phyloP scores from a whole-genome alignment of 495 filamentous ascomycete species.

The Xylaria castorea region DNA sequence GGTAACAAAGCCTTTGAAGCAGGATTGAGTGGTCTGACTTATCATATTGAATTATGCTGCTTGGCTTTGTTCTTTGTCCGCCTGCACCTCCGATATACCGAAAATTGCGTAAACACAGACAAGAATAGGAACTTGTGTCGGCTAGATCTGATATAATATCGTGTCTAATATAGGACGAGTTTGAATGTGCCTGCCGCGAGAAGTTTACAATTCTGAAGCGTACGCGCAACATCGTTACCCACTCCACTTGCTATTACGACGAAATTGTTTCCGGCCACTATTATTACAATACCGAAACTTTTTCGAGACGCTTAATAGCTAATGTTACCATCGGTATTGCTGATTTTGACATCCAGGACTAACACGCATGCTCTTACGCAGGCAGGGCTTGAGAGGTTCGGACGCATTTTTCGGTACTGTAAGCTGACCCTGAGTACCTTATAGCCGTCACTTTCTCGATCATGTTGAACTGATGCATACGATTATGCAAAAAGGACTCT shows the following conservation, averaged over 20 bases:
- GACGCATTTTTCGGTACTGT: background rate
- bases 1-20: background rate
- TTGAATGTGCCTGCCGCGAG: background rate
- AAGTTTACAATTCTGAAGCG: background rate
- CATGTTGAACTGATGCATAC: background rate
- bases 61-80: background rate
- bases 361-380: background rate
- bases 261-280: background rate
- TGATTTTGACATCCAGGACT: background rate
- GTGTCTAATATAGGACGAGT: background rate
- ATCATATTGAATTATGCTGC: background rate
- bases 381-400: background rate
- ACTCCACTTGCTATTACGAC: background rate
- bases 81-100: background rate
- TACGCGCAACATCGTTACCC: background rate
- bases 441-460: background rate
- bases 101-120: background rate
- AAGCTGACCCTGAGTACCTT: background rate
- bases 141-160: background rate
- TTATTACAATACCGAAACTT: background rate
- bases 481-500: background rate
- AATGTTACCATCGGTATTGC: background rate
- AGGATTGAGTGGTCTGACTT: background rate
- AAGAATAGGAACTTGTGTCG: background rate
- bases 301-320: background rate